Conservation (phyloP, 2,329 filamentous ascomycete species). For the Fusarium xyrophilum region DNA sequence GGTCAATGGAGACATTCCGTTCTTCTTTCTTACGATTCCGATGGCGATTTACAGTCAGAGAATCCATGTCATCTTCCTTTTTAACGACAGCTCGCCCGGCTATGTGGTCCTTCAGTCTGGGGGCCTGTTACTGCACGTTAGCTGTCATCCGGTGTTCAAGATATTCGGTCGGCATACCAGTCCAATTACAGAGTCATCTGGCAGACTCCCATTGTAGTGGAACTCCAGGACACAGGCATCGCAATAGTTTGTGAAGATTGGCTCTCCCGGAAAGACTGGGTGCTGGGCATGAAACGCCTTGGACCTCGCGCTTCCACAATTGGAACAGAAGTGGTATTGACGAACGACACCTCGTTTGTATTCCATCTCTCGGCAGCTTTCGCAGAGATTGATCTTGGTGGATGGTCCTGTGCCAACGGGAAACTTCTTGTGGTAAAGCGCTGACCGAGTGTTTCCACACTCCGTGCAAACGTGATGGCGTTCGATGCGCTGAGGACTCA, state of each 20-base stretch:
- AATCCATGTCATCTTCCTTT: conserved; percentile 24
- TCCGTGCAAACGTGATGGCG: conserved; percentile 47
- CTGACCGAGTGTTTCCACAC: conserved; percentile 48
- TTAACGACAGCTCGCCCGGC: neutral
- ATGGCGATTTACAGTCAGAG: conserved; percentile 14
- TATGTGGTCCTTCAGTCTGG: neutral
- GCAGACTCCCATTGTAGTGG: conserved; percentile 33
- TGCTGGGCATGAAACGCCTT: conserved; percentile 47
- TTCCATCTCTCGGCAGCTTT: conserved; percentile 43
- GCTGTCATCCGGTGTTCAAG: neutral
- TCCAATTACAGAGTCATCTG: conserved; percentile 40
- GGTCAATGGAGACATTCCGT: neutral
- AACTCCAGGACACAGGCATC: conserved; percentile 39
- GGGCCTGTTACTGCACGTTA: conserved; percentile 11
- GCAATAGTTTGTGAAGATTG: conserved; percentile 47
- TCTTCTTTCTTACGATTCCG: neutral
- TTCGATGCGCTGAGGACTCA: conserved; percentile 30
- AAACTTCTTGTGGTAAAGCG: conserved; percentile 46
- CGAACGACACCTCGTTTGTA: conserved; percentile 35
- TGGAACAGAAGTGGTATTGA: conserved; percentile 52
- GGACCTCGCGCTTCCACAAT: conserved; percentile 52
- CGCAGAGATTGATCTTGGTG: conserved; percentile 47
- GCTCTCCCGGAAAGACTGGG: conserved; percentile 34
- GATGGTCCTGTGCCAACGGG: conserved; percentile 38
- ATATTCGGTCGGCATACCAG: conserved; percentile 33